Base-by-base conservation (phyloP, 352 stramenopile genomes). In the Phytopythium ostracodes region DNA sequence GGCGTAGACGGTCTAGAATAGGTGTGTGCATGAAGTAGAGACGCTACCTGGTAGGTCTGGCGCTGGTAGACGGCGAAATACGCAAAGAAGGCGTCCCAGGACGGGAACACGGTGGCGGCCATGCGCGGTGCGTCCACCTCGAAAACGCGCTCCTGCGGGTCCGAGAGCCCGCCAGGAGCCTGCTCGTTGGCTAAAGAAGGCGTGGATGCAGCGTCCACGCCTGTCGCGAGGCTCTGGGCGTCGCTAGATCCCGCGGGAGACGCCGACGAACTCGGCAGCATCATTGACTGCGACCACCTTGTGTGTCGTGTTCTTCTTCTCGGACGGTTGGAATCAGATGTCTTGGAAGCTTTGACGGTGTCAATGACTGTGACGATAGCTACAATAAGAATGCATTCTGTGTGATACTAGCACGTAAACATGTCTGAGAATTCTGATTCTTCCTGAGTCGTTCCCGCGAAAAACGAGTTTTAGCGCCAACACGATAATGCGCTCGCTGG, bases 21-120 rank as follows among this genome's bases (percentile, higher is more conserved):
- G n/a, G n/a, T n/a, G n/a, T n/a, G n/a, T n/a, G n/a, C n/a, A n/a
- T n/a, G n/a, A n/a, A n/a, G n/a, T n/a, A n/a, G n/a, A n/a, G n/a
- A n/a, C n/a, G n/a, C n/a, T 33, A 54, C 47, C 52, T 68, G 63
- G 43, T 58, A 68, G 24, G 63, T 68, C 44, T 68, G 42, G 63
- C 57, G 40, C 52, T 68, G 63, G 51, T 68, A 68, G 24, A 33
- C 57, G 35, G 58, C 29, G 25, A 68, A 68, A 36, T 61, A 58
- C 22, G 42, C 42, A 10, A 54, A 54, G 33, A 68, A 68, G 33
- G 63, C 56, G 42, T 64, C 53, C 63, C 63, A 68, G 18, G 57
- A 59, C 17, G 57, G 56, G 63, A 68, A 68, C 6, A 35, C 25
- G 27, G 36, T 61, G 35, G 18, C 9, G 31, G 56, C 33, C 63